Evolutionary conservation across 2,329 filamentous ascomycete genomes (phyloP), one percentile per base, ranked within the genome.

Genomic region (Colletotrichum horii): DNA sequence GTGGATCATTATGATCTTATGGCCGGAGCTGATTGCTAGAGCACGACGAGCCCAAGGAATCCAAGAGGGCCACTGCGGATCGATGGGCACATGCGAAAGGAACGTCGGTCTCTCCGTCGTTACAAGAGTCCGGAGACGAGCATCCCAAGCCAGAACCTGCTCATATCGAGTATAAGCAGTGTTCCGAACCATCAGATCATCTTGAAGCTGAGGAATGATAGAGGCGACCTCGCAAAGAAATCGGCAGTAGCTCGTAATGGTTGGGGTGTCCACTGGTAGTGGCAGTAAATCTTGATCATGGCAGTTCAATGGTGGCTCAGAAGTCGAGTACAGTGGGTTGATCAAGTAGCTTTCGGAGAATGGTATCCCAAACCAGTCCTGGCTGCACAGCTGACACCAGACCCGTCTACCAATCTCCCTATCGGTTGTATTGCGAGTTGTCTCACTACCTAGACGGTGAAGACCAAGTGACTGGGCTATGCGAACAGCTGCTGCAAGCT

Each of bases 391-490:
- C 43, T 52, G 43, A 52, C 43, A 52, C 43, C 43, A 52, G 11
- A 52, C 43, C 43, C 43, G 19, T 8, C 43, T 52, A 2, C 43
- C 43, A 8, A 22, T 52, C 43, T 52, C 43, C 11, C 19, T 52
- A 22, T 52, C 43, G 11, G 22, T 62, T 4, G 65, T 48, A 56
- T 60, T 74, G 7, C 78, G 76, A n/a, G 77, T 65, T 8, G 78
- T 62, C 6, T 81, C 79, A 8, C 80, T 70, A 1, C 77, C 79
- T 3, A 88, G 80, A 28, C 83, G 81, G 69, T 90, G 87, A 5
- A 90, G 79, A 0, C 86, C 87, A 0, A 90, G 80, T 1, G 85
- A 84, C 78, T 88, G 87, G 4, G 87, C 87, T 58, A 90, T 88
- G 9, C 87, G 83, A 8, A 86, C 80, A 4, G 85, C 87, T 1